Evolutionary conservation across 176 grass and related monocot species (phyloP).

Genomic region (Aegilops tauschii): DNA sequence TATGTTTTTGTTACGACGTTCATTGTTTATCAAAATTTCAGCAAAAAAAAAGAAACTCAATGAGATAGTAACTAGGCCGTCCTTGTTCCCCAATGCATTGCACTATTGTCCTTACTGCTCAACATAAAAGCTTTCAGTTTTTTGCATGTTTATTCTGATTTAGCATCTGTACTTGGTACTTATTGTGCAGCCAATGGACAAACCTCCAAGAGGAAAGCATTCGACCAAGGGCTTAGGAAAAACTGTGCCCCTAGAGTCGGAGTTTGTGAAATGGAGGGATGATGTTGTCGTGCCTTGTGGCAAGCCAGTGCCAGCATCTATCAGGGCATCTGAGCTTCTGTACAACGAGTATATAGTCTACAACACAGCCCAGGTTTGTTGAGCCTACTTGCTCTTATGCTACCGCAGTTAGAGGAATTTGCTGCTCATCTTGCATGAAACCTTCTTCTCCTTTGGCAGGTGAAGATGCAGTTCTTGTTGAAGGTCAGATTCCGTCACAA

Average conservation of each 20-base stretch:
- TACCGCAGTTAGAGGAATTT: neutral
- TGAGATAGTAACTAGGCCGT: neutral
- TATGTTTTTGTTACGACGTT: neutral
- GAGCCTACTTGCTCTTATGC: neutral
- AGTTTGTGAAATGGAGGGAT: constrained; percentile 84
- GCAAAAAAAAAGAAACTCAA: neutral
- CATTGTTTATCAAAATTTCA: neutral
- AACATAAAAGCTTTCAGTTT: neutral
- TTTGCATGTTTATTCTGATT: neutral
- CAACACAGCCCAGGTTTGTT: constrained; percentile 71
- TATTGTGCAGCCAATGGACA: constrained; percentile 68
- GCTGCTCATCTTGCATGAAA: constrained; percentile 1
- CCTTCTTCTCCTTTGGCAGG: constrained; percentile 47
- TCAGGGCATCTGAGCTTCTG: constrained; percentile 69
- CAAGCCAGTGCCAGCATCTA: constrained; percentile 68
- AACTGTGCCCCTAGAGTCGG: constrained; percentile 69
- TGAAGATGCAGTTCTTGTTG: constrained; percentile 96
- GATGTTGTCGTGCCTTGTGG: constrained; percentile 82
- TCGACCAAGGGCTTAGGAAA: constrained; percentile 94
- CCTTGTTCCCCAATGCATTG: neutral
- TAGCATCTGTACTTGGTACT: neutral
- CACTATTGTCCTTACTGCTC: neutral
- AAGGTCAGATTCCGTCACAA: constrained; percentile 96
- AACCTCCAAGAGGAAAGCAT: constrained; percentile 87
- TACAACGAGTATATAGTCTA: constrained; percentile 97